Evolutionary conservation across 2,329 filamentous ascomycete genomes (phyloP).

Genomic region (Aspergillus sp.): DNA sequence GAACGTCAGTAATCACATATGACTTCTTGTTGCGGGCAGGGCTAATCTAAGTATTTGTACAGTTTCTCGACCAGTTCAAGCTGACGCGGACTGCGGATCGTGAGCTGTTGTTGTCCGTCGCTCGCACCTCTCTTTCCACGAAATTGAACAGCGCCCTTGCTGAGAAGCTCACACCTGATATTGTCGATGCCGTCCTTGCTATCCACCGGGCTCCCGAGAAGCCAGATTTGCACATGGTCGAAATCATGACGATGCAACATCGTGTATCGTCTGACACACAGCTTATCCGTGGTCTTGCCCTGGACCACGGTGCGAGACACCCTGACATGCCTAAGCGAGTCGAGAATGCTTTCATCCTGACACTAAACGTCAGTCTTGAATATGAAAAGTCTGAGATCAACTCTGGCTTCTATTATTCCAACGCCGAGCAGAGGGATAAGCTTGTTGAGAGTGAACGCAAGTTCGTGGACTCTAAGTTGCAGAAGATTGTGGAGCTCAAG

Average conservation of each 20-base stretch:
- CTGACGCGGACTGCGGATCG: slow-evolving; percentile 79
- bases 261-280: slow-evolving; percentile 92
- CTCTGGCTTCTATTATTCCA: slow-evolving; percentile 97
- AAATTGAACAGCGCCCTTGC: slow-evolving; percentile 89
- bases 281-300: slow-evolving; percentile 82
- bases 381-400: slow-evolving; percentile 99
- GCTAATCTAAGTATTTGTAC: slow-evolving; percentile 12
- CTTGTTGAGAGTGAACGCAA: slow-evolving; percentile 93
- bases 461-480: slow-evolving; percentile 92
- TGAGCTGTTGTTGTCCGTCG: slow-evolving; percentile 87
- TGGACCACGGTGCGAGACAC: slow-evolving; percentile 93
- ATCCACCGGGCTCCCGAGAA: slow-evolving; percentile 87
- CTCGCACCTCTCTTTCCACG: slow-evolving; percentile 86
- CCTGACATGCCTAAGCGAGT: slow-evolving; percentile 97
- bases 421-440: slow-evolving; percentile 93
- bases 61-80: slow-evolving; percentile 96
- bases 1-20: slow-evolving; percentile 51
- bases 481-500: slow-evolving; percentile 97
- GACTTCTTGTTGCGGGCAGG: background rate
- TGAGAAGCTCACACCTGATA: slow-evolving; percentile 83
- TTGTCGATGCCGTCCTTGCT: slow-evolving; percentile 91
- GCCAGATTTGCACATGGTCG: slow-evolving; percentile 97
- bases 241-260: slow-evolving; percentile 99
- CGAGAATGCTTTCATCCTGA: slow-evolving; percentile 91
- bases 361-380: slow-evolving; percentile 91